A percentile compares a stretch with the other conserved stretches of the same genome.
These are phyloP conservation scores for Kodamaea laetipori DNA, from an alignment of 805 yeast species.

Conservation along the genomic window DNA sequence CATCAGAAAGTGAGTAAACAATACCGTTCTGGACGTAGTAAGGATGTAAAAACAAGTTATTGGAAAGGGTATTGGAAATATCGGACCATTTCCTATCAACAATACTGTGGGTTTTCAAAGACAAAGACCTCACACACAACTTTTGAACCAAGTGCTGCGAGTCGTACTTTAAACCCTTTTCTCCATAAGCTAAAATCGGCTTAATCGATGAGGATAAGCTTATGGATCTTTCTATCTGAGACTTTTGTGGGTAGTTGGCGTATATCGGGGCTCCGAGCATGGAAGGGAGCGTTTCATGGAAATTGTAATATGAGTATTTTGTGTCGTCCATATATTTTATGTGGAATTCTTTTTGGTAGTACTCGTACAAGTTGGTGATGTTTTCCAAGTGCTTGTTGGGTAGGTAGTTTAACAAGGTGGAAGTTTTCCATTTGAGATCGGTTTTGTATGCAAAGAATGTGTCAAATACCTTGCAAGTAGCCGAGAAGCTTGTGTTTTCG, in stretches of 20 bases:
- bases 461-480: background rate
- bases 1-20: conserved; percentile 13
- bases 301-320: conserved; percentile 1
- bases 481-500: background rate
- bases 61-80: conserved; percentile 6
- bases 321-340: conserved; percentile 10
- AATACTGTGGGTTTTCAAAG: background rate
- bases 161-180: background rate
- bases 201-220: background rate
- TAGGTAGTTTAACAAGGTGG: conserved; percentile 1
- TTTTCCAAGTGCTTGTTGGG: background rate
- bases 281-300: conserved; percentile 1
- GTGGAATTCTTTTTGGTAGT: conserved; percentile 8
- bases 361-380: conserved; percentile 4
- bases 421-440: background rate
- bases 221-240: conserved; percentile 6
- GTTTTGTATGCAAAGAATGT: background rate
- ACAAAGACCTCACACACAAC: conserved; percentile 8
- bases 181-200: conserved; percentile 8
- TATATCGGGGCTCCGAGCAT: conserved; percentile 6
- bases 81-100: conserved; percentile 1
- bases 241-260: conserved; percentile 8
- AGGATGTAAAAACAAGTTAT: conserved; percentile 14
- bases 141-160: background rate
- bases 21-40: conserved; percentile 1